Base-by-base conservation (phyloP, 148 eudicot genomes). In the Chenopodium berlandieri region DNA sequence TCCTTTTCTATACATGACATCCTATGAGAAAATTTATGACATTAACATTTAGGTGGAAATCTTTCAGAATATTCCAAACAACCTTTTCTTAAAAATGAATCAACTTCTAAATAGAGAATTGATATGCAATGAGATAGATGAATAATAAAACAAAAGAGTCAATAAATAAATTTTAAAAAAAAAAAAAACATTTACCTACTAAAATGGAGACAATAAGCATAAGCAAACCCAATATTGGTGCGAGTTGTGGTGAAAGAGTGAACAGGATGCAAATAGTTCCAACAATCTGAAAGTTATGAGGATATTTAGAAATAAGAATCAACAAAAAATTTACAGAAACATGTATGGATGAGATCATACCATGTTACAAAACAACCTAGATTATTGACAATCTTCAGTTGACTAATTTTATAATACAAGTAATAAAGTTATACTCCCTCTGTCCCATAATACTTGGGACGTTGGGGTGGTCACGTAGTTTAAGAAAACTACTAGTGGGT, bases 221-320 rank as follows among this genome's bases (percentile, higher is more conserved):
- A 79, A 96, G 90, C 32, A 92, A 71, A 68, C 93, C 98, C 81
- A 96, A 85, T 71, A 94, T 84, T 75, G 99, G 99, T 52, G 98
- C 99, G 62, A 96, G 95, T 82, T 90, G 92, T 63, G 95, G 93
- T 79, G 99, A 92, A 65, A 96, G 90, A 82, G 86, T 86, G 84
- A 91, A 96, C 81, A 96, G 86, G 79, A 96, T 87, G 88, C 90
- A 87, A 31, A 96, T 68, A 66, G 98, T 96, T 81, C 99, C 99
- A 79, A 91, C 50, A 68, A 96, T 93, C 99, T 96, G 91, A 82
- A 91, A 87, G 78, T 32, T 60, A 40, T 71, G 58, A 48, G 75
- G 73, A 67, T 67, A 83, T 14, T 2, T 65, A 27, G 60, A 23
- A 79, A 23, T 67, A 44, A 37, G 31, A 69, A 20, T n/a, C 77